Evolutionary conservation across 2,329 filamentous ascomycete genomes (phyloP).

Genomic region (Cryphonectria japonica): DNA sequence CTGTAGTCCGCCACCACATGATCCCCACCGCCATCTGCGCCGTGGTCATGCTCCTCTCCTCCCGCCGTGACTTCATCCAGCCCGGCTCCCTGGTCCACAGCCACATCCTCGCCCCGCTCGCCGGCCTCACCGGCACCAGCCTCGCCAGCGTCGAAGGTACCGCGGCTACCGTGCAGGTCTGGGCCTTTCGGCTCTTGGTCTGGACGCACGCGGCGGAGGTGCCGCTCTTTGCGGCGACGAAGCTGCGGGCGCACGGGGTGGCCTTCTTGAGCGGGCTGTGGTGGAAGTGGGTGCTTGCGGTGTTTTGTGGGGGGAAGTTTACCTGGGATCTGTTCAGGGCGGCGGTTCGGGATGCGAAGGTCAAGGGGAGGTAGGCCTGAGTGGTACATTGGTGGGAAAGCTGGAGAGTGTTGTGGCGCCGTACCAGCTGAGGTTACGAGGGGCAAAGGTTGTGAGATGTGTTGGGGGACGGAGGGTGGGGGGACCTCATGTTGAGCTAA

Average conservation of each 20-base stretch:
- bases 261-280: conserved; percentile 20
- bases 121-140: not conserved
- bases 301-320: not conserved
- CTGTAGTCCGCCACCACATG: conserved; percentile 14
- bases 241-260: conserved; percentile 26
- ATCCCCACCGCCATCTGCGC: conserved; percentile 7
- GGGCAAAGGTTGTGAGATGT: not conserved
- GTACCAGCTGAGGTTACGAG: not conserved
- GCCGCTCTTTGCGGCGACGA: conserved; percentile 21
- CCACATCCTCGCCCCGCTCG: conserved; percentile 12
- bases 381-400: not conserved
- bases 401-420: not conserved
- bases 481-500: not conserved
- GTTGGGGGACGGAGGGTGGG: too few relatives aligned
- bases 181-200: not conserved
- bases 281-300: conserved; percentile 21
- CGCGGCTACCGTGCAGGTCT: conserved; percentile 16
- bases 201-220: conserved; percentile 17
- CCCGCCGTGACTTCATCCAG: conserved; percentile 20
- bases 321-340: conserved; percentile 22
- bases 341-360: conserved; percentile 7
- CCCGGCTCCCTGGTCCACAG: conserved; percentile 22
- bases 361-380: not conserved
- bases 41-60: conserved; percentile 5
- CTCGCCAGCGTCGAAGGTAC: not conserved